Evolutionary conservation across 257 asterid genomes (phyloP).

Genomic region (Solanum piurae): DNA sequence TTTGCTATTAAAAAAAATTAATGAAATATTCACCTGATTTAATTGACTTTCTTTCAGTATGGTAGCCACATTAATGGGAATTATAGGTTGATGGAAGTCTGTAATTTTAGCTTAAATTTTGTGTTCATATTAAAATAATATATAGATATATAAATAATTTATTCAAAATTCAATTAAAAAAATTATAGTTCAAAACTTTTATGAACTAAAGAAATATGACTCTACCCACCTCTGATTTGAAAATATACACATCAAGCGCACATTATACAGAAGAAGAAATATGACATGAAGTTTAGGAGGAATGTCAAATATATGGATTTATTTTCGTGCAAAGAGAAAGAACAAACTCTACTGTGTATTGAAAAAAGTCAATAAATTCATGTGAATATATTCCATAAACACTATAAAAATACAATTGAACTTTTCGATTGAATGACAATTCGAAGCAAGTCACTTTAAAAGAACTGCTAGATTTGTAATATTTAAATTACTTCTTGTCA

Average conservation of each 20-base stretch:
- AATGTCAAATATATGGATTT: neutral
- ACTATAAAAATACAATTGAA: neutral
- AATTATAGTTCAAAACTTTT: neutral
- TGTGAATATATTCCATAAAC: neutral
- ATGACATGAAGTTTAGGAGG: neutral
- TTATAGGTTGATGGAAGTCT: neutral
- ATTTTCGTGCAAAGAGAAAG: neutral
- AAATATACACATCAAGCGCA: neutral
- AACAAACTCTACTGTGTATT: neutral
- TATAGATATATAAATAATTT: too few species aligned
- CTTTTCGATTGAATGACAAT: neutral
- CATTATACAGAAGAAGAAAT: neutral
- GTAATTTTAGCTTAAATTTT: neutral
- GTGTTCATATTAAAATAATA: neutral
- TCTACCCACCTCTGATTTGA: neutral
- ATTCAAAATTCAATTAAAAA: neutral
- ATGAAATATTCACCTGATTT: neutral
- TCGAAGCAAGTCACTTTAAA: neutral
- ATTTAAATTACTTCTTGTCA: neutral
- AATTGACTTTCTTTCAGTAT: neutral
- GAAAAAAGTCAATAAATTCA: neutral
- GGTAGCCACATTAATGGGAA: neutral
- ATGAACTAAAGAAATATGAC: neutral
- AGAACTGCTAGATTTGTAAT: neutral
- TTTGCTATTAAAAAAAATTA: neutral